phyloP scores from a whole-genome alignment of 768 basidiomycete genomes.

The Paxillus involutus region DNA sequence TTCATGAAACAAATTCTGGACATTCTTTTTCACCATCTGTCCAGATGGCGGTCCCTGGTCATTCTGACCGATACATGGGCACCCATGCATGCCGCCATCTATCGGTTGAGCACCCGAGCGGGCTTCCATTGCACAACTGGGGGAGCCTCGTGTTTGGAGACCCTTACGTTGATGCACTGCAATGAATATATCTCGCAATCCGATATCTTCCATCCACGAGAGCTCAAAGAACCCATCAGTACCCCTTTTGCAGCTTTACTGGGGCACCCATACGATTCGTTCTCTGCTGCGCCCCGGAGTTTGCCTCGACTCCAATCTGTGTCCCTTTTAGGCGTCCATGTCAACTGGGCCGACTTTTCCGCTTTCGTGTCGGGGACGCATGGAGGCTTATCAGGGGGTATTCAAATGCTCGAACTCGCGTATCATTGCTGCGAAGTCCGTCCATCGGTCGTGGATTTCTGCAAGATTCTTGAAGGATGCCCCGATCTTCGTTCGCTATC shows the following conservation, averaged over 20 bases:
- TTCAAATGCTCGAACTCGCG: constrained; percentile 46
- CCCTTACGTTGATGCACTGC: constrained; percentile 57
- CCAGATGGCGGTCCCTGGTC: constrained; percentile 51
- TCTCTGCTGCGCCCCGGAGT: constrained; percentile 12
- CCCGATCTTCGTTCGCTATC: constrained; percentile 42
- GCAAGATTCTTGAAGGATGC: constrained; percentile 40
- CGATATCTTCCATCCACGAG: constrained; percentile 41
- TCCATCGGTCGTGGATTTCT: constrained; percentile 47
- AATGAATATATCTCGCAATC: constrained; percentile 54
- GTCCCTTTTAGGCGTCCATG: constrained; percentile 56
- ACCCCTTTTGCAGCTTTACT: constrained; percentile 28
- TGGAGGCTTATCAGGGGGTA: constrained; percentile 8
- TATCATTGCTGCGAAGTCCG: constrained; percentile 55
- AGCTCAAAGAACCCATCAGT: constrained; percentile 37
- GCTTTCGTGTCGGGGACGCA: constrained; percentile 27
- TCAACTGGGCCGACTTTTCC: constrained; percentile 49
- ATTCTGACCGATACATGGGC: constrained; percentile 57
- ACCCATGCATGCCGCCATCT: constrained; percentile 56
- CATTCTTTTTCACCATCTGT: constrained; percentile 50
- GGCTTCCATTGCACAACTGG: constrained; percentile 20
- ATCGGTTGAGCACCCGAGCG: constrained; percentile 43
- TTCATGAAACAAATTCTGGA: constrained; percentile 27
- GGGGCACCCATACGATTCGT: background rate
- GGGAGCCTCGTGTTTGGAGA: constrained; percentile 38
- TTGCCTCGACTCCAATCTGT: constrained; percentile 50